Conservation (phyloP, 352 stramenopile species). For the Pythium chondricola region DNA sequence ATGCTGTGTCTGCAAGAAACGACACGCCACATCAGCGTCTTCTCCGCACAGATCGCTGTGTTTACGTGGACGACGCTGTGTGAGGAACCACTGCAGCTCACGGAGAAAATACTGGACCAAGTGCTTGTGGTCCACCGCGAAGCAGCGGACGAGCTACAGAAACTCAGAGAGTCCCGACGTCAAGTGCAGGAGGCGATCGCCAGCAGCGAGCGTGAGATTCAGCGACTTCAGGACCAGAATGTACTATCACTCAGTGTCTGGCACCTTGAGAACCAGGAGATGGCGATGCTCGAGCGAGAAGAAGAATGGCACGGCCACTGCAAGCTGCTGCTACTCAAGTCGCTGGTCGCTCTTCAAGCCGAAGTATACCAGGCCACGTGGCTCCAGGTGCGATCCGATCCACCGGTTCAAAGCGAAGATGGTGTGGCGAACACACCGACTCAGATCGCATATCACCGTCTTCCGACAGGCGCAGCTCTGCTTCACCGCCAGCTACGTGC, state of each 20-base stretch:
- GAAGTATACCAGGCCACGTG: slow-evolving; percentile 21
- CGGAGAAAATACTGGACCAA: slow-evolving; percentile 8
- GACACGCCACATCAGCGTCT: slow-evolving; percentile 20
- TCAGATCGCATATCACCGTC: slow-evolving; percentile 25
- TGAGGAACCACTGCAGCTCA: slow-evolving; percentile 16
- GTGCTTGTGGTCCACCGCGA: slow-evolving; percentile 6
- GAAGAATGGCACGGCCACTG: slow-evolving; percentile 41
- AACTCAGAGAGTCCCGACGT: slow-evolving; percentile 16
- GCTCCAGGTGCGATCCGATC: slow-evolving; percentile 17
- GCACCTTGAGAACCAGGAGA: slow-evolving; percentile 27
- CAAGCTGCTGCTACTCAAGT: slow-evolving; percentile 32
- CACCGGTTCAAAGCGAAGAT: not conserved
- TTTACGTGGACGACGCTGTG: slow-evolving; percentile 25
- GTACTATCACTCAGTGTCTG: slow-evolving; percentile 28
- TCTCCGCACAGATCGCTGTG: slow-evolving; percentile 27
- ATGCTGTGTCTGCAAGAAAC: slow-evolving; percentile 35
- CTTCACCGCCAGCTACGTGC: slow-evolving; percentile 25
- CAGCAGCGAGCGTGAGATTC: slow-evolving; percentile 25
- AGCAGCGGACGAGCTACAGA: slow-evolving; percentile 15
- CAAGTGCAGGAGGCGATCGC: slow-evolving; percentile 19
- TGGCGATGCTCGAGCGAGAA: slow-evolving; percentile 27
- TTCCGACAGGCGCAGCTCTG: slow-evolving; percentile 23
- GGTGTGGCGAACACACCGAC: too few species aligned
- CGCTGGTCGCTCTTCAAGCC: slow-evolving; percentile 16
- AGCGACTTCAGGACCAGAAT: slow-evolving; percentile 32